Percentiles rank a stretch among this genome's conserved stretches.
phyloP scores from a whole-genome alignment of 148 eudicot species.

The Vaccinium corymbosum region DNA sequence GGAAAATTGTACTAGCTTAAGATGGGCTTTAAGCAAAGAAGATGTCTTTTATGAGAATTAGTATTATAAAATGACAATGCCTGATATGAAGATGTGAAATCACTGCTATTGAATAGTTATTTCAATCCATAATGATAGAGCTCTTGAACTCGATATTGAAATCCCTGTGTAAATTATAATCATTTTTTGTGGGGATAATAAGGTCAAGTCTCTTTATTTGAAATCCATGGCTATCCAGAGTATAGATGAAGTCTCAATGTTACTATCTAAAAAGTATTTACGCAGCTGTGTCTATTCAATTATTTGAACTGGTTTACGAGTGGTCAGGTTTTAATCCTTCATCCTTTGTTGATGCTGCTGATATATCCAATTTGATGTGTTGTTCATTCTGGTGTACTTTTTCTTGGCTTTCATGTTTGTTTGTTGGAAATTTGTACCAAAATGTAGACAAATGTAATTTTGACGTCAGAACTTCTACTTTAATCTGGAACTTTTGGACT shows the following conservation, averaged over 20 bases:
- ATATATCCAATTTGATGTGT: neutral
- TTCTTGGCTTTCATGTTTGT: neutral
- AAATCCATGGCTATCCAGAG: neutral
- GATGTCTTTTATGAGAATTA: neutral
- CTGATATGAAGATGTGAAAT: neutral
- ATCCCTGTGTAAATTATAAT: neutral
- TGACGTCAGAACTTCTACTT: neutral
- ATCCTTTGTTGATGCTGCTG: neutral
- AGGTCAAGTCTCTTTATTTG: neutral
- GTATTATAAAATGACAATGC: neutral
- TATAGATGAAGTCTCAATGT: neutral
- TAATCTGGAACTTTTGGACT: neutral
- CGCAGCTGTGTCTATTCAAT: neutral
- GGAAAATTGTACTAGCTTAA: neutral
- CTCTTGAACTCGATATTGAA: neutral
- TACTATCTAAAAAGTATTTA: neutral
- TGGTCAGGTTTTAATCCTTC: neutral
- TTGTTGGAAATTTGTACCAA: neutral
- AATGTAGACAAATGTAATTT: neutral
- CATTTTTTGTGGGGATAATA: neutral
- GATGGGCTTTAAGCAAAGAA: neutral
- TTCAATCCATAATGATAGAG: neutral
- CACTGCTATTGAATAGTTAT: neutral
- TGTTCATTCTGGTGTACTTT: neutral
- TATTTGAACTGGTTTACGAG: neutral